These are phyloP conservation scores for Xylaria flabelliformis DNA, from an alignment of 495 filamentous ascomycete genomes.

Conservation along the genomic window DNA sequence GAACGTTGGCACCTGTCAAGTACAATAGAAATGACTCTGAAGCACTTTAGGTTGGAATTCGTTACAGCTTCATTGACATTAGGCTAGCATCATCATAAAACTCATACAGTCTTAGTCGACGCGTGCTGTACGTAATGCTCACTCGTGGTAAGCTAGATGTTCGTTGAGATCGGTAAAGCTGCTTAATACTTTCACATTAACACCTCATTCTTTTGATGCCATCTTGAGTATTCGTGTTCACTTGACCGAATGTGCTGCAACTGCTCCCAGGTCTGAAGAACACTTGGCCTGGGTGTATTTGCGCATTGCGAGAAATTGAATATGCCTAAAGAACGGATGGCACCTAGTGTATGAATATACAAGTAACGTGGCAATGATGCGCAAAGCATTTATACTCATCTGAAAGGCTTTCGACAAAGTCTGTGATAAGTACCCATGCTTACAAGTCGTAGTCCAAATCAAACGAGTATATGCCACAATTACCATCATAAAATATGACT, in stretches of 20 bases:
- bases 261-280: background rate
- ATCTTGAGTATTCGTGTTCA: background rate
- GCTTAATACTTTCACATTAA: background rate
- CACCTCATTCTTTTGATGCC: background rate
- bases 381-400: background rate
- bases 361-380: background rate
- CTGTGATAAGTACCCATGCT: background rate
- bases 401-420: background rate
- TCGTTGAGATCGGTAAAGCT: background rate
- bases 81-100: background rate
- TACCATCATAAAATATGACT: background rate
- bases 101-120: background rate
- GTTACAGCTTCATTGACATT: too few relatives aligned
- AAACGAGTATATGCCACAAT: background rate
- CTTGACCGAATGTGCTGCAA: background rate
- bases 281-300: background rate
- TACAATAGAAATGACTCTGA: background rate
- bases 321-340: background rate
- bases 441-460: background rate
- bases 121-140: background rate
- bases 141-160: background rate
- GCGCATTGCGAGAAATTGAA: background rate
- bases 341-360: background rate
- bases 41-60: too few relatives aligned
- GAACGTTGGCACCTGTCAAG: background rate